A percentile compares a stretch with the other conserved stretches of the same genome.
Evolutionary conservation across 2,329 filamentous ascomycete genomes (phyloP).

Genomic region (Xylariaceae sp.): DNA sequence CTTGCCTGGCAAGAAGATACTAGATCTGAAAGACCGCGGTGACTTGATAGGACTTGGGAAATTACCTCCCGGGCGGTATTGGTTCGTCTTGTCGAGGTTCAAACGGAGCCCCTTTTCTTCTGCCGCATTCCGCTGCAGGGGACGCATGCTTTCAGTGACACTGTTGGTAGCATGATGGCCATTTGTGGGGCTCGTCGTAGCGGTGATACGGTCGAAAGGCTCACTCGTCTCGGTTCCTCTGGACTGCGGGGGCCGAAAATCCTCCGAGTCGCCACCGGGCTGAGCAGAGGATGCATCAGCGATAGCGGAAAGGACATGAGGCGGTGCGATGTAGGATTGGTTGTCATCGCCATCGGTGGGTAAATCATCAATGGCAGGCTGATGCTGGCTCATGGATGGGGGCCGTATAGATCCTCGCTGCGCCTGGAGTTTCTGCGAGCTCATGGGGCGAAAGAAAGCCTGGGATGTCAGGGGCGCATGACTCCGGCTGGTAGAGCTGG

Average conservation of each 20-base stretch:
- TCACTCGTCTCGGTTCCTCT: conserved; percentile 80
- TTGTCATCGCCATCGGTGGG: conserved; percentile 35
- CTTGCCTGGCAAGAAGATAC: conserved; percentile 63
- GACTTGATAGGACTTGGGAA: conserved; percentile 63
- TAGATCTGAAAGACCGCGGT: conserved; percentile 71
- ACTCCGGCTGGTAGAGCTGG: conserved; percentile 70
- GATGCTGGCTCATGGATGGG: conserved; percentile 37
- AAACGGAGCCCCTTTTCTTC: conserved; percentile 47
- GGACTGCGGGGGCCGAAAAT: conserved; percentile 61
- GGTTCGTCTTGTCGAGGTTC: conserved; percentile 55
- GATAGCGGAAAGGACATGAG: conserved; percentile 52
- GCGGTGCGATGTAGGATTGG: conserved; percentile 47
- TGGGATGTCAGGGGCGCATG: conserved; percentile 88
- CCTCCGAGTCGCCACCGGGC: conserved; percentile 40
- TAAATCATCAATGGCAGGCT: conserved; percentile 29
- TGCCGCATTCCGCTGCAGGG: conserved; percentile 55
- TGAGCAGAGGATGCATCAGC: conserved; percentile 31
- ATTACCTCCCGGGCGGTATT: conserved; percentile 50
- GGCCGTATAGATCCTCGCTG: conserved; percentile 64
- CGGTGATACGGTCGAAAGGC: conserved; percentile 65
- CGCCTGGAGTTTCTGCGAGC: conserved; percentile 87
- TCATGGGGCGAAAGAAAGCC: conserved; percentile 95
- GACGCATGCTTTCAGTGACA: conserved; percentile 72
- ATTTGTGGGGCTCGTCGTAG: conserved; percentile 68
- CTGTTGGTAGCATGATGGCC: conserved; percentile 57